These are phyloP conservation scores for Magnolia changhungtana DNA, from an alignment of 164 flowering plant species.

Conservation along the genomic window DNA sequence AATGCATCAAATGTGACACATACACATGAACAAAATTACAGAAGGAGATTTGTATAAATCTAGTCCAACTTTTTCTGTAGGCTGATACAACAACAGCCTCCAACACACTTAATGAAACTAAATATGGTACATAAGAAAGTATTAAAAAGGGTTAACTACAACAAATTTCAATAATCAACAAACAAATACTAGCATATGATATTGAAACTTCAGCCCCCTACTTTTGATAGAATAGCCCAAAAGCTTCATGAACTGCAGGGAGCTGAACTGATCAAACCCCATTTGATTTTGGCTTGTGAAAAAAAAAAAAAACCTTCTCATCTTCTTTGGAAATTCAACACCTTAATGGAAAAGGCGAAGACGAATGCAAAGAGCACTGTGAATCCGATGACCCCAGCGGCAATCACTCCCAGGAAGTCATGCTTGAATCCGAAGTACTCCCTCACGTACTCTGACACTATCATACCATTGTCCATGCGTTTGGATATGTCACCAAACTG, in stretches of 20 bases:
- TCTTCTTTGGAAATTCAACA: conserved; percentile 18
- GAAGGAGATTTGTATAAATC: too few relatives aligned
- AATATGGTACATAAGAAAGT: too few relatives aligned
- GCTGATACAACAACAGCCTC: too few relatives aligned
- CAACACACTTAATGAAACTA: too few relatives aligned
- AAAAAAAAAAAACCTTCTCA: not conserved
- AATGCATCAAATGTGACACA: too few relatives aligned
- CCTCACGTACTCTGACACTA: conserved; percentile 4
- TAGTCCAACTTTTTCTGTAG: too few relatives aligned
- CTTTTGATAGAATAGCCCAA: not conserved
- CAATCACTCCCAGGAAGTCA: conserved; percentile 13
- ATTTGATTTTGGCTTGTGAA: not conserved
- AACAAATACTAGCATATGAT: too few relatives aligned
- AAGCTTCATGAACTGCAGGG: not conserved
- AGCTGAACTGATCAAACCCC: not conserved
- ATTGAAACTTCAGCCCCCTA: too few relatives aligned
- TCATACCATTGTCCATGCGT: not conserved
- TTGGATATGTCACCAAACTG: conserved; percentile 33
- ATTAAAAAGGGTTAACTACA: too few relatives aligned
- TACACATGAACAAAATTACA: too few relatives aligned
- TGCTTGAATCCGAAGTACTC: conserved; percentile 12
- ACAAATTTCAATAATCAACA: too few relatives aligned
- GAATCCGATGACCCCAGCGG: conserved; percentile 1
- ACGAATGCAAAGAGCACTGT: conserved; percentile 5
- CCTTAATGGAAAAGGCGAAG: conserved; percentile 9